Evolutionary conservation across 352 stramenopile genomes (phyloP).

Genomic region (Phytophthora quininea): DNA sequence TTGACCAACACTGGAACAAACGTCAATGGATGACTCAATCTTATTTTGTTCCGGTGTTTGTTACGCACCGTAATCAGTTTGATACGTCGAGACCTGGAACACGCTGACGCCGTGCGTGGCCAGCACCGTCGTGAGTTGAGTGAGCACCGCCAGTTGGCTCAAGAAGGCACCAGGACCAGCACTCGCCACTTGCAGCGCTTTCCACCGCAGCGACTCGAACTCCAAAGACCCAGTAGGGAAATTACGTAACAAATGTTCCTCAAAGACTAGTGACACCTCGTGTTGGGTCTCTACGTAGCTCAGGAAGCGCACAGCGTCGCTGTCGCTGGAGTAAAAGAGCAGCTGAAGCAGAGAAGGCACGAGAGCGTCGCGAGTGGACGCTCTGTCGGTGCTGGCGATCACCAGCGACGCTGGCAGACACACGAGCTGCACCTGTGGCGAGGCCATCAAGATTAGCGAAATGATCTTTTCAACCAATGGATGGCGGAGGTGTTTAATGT

Average conservation of each 20-base stretch:
- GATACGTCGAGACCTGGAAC: slow-evolving; percentile 79
- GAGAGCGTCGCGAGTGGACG: slow-evolving; percentile 19
- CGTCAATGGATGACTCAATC: neutral
- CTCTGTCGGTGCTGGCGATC: slow-evolving; percentile 54
- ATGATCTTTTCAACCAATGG: too few species aligned
- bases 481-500: too few species aligned
- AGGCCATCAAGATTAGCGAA: slow-evolving; percentile 3
- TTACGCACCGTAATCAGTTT: slow-evolving; percentile 65
- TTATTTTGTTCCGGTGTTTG: too few species aligned
- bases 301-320: slow-evolving; percentile 40
- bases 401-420: slow-evolving; percentile 59
- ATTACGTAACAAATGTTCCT: slow-evolving; percentile 44
- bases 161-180: slow-evolving; percentile 58
- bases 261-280: slow-evolving; percentile 71
- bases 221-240: slow-evolving; percentile 47
- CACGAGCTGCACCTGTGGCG: slow-evolving; percentile 60
- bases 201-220: slow-evolving; percentile 60
- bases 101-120: slow-evolving; percentile 58
- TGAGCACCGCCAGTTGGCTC: slow-evolving; percentile 61
- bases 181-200: slow-evolving; percentile 66
- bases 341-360: slow-evolving; percentile 57
- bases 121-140: slow-evolving; percentile 63
- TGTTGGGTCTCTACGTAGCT: slow-evolving; percentile 75
- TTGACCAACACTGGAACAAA: slow-evolving; percentile 58
- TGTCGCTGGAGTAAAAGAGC: slow-evolving; percentile 48